Percentiles rank a stretch among this genome's conserved stretches.
Conservation (phyloP, 257 asterid species). For the Nicotiana attenuata region DNA sequence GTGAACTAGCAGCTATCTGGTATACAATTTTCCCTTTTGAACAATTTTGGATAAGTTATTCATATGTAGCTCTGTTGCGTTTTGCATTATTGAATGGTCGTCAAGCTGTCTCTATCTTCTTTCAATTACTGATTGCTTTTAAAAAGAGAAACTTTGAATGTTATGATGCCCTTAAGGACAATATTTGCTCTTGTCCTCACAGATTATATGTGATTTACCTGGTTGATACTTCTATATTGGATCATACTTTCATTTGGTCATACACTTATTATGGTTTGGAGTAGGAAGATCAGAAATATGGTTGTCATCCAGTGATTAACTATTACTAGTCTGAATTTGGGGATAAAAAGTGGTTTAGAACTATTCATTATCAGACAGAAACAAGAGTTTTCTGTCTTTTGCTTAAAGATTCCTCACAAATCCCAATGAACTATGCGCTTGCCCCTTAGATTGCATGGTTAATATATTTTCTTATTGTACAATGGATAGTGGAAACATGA, state of each 20-base stretch:
- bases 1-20: constrained; percentile 94
- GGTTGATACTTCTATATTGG: background rate
- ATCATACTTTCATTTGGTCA: background rate
- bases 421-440: background rate
- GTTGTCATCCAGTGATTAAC: background rate
- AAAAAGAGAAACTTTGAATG: background rate
- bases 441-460: background rate
- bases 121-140: background rate
- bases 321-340: background rate
- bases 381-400: background rate
- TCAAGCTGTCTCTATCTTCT: background rate
- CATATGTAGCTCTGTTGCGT: background rate
- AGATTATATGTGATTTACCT: background rate
- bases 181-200: background rate
- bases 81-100: background rate
- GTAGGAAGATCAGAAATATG: background rate
- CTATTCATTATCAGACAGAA: background rate
- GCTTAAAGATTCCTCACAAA: background rate
- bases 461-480: background rate
- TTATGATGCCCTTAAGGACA: background rate
- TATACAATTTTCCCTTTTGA: constrained; percentile 13
- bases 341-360: background rate
- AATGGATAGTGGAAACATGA: background rate
- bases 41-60: background rate
- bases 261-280: background rate